phyloP scores from a whole-genome alignment of 768 basidiomycete genomes.

The Pisolithus orientalis region DNA sequence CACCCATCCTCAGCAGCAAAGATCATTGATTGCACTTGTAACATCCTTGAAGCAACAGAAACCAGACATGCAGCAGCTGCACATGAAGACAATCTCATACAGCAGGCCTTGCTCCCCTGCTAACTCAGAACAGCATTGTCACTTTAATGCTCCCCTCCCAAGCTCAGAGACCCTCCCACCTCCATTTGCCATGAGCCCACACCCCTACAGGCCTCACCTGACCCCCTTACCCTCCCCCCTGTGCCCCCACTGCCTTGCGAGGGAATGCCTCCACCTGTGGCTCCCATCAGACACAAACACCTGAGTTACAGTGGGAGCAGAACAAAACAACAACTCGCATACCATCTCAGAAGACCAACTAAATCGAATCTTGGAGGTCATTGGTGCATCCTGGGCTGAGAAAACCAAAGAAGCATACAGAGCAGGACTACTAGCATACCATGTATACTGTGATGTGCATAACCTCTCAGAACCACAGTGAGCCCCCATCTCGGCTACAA shows the following conservation, averaged over 20 bases:
- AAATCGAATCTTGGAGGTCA: slow-evolving; percentile 15
- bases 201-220: too few relatives aligned
- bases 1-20: neutral
- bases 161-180: too few relatives aligned
- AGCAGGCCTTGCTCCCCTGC: too few relatives aligned
- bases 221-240: slow-evolving; percentile 11
- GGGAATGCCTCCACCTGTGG: slow-evolving; percentile 22
- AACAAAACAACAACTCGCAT: neutral
- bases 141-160: too few relatives aligned
- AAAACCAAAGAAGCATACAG: too few relatives aligned
- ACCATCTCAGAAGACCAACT: neutral
- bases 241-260: slow-evolving; percentile 22
- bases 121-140: too few relatives aligned
- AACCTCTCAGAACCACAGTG: slow-evolving; percentile 26
- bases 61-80: too few relatives aligned
- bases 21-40: neutral
- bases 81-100: too few relatives aligned
- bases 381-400: slow-evolving; percentile 22
- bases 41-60: neutral
- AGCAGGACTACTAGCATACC: slow-evolving; percentile 32
- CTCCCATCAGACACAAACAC: neutral
- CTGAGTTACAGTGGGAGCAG: too few relatives aligned
- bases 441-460: slow-evolving; percentile 34
- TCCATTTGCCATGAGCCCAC: too few relatives aligned
- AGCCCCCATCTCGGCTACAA: slow-evolving; percentile 18